Percentiles rank a stretch among this genome's conserved stretches.
phyloP scores from a whole-genome alignment of 2,329 filamentous ascomycete genomes.

The Aspergillus spinulosporus region DNA sequence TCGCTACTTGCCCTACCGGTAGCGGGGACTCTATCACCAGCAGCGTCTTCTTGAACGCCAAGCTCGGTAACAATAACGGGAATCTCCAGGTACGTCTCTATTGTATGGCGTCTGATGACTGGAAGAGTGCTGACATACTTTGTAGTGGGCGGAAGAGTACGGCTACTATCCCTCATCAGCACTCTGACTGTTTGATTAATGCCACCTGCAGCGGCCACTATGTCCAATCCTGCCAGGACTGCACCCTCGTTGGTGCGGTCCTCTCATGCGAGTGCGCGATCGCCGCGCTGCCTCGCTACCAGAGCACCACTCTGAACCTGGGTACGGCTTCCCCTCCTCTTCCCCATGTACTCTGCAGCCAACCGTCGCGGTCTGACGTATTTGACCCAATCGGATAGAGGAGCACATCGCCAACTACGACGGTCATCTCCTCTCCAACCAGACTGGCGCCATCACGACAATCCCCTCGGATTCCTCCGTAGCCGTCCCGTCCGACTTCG shows the following conservation, averaged over 20 bases:
- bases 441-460: constrained; percentile 8
- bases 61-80: constrained; percentile 12
- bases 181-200: not conserved
- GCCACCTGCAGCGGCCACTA: not conserved
- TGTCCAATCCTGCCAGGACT: not conserved
- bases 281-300: not conserved
- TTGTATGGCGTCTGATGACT: no score
- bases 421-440: constrained; percentile 18
- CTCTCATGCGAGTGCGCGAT: not conserved
- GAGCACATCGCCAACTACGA: constrained; percentile 20
- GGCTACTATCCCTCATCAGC: not conserved
- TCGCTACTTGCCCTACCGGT: constrained; percentile 16
- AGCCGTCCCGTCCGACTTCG: constrained; percentile 10
- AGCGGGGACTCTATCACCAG: constrained; percentile 13
- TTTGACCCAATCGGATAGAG: constrained; percentile 1
- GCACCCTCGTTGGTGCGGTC: not conserved
- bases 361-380: not conserved
- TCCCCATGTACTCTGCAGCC: not conserved
- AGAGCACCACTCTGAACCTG: not conserved
- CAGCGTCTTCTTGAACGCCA: constrained; percentile 14
- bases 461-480: constrained; percentile 8
- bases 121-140: not conserved
- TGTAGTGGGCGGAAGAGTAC: not conserved
- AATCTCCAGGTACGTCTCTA: constrained; percentile 8
- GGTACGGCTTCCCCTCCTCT: not conserved